Conservation (phyloP, 192 early-diverging fungal species). For the Coemansia sp. region DNA sequence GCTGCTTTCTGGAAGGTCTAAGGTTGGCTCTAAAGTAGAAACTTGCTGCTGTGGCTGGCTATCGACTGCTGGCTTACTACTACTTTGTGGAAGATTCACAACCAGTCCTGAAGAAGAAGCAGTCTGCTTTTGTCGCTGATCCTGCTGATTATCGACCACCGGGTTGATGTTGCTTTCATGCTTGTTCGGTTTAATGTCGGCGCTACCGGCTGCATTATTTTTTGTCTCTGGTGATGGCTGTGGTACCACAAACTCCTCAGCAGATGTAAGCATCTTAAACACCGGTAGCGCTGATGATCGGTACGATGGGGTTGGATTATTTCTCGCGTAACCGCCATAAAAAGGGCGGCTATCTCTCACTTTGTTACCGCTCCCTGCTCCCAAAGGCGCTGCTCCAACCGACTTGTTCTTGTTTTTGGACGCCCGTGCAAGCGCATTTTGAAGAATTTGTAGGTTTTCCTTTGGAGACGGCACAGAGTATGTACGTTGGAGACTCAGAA, state of each 20-base stretch:
- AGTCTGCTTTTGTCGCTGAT: no score
- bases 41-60: neutral
- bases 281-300: constrained; percentile 1
- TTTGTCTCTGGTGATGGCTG: neutral
- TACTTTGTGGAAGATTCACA: neutral
- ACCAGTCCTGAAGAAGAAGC: neutral
- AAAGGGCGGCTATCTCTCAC: neutral
- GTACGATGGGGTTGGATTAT: constrained; percentile 21
- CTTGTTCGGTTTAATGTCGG: neutral
- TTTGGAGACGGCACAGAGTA: neutral
- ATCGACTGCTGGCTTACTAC: neutral
- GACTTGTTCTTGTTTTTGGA: neutral
- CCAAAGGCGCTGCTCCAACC: neutral
- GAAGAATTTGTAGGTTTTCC: neutral
- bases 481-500: neutral
- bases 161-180: neutral
- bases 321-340: constrained; percentile 19
- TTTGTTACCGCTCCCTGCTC: neutral
- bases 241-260: constrained; percentile 6
- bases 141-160: no score
- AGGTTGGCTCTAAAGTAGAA: no score
- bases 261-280: constrained; percentile 21
- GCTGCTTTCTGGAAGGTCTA: neutral
- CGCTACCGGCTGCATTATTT: neutral
- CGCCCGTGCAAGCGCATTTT: neutral